phyloP scores from a whole-genome alignment of 2,329 filamentous ascomycete genomes.

The Aspergillus pseudoterreus region DNA sequence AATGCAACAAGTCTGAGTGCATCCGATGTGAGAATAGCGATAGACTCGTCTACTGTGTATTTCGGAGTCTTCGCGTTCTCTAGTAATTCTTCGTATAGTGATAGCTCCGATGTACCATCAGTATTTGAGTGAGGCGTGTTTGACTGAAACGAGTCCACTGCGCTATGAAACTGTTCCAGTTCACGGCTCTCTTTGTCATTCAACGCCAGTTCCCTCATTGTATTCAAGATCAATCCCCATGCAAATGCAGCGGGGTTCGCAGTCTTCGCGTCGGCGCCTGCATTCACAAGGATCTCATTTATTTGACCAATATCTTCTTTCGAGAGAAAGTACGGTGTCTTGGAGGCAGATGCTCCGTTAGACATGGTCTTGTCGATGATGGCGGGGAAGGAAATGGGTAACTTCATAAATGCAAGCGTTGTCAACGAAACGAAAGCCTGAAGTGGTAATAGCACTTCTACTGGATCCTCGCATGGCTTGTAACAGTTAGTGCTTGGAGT shows the following conservation, averaged over 20 bases:
- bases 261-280: constrained; percentile 54
- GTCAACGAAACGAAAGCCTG: constrained; percentile 67
- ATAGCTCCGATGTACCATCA: constrained; percentile 32
- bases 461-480: constrained; percentile 39
- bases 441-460: constrained; percentile 50
- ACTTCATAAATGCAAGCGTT: constrained; percentile 69
- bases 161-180: constrained; percentile 39
- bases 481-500: constrained; percentile 14
- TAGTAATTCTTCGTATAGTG: constrained; percentile 47
- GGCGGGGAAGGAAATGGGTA: constrained; percentile 57
- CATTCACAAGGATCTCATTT: constrained; percentile 65
- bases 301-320: constrained; percentile 67
- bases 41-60: constrained; percentile 43
- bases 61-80: constrained; percentile 40
- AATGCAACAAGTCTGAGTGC: constrained; percentile 48
- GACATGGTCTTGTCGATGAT: constrained; percentile 35
- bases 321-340: constrained; percentile 63
- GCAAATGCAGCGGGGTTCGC: constrained; percentile 73
- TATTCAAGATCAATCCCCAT: constrained; percentile 74
- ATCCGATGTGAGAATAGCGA: constrained; percentile 45
- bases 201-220: constrained; percentile 62
- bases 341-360: constrained; percentile 22
- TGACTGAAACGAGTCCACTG: constrained; percentile 38
- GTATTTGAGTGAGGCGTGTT: constrained; percentile 30
- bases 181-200: constrained; percentile 56